These are phyloP conservation scores for Brasilioporus rufonigricans DNA, from an alignment of 768 basidiomycete species.

Conservation along the genomic window DNA sequence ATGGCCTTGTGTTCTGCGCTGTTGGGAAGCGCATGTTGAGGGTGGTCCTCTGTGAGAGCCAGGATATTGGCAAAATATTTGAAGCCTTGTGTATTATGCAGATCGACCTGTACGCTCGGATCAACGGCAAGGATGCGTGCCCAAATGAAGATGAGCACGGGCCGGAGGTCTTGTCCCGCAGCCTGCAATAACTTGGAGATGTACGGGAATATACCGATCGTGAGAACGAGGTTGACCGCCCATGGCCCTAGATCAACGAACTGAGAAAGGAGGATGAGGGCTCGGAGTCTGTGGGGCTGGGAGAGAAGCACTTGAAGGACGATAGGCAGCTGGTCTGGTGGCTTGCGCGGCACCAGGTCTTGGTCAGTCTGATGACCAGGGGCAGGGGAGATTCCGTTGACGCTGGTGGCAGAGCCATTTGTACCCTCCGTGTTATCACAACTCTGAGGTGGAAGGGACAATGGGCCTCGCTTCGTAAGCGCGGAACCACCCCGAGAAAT, in stretches of 20 bases:
- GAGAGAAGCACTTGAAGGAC: conserved; percentile 96
- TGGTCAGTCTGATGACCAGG: conserved; percentile 22
- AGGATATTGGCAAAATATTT: conserved; percentile 84
- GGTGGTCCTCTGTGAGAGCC: conserved; percentile 59
- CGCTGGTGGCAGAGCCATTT: conserved; percentile 18
- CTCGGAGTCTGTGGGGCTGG: conserved; percentile 92
- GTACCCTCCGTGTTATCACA: conserved; percentile 27
- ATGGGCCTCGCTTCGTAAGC: conserved; percentile 69
- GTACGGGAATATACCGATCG: conserved; percentile 98
- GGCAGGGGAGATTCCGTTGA: conserved; percentile 6
- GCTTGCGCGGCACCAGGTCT: conserved; percentile 77
- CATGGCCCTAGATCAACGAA: conserved; percentile 98
- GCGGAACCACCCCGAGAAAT: conserved; percentile 91
- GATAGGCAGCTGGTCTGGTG: conserved; percentile 96
- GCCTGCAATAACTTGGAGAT: conserved; percentile 96
- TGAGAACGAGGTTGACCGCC: conserved; percentile 95
- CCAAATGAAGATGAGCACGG: conserved; percentile 99
- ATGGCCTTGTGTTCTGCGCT: conserved; percentile 95
- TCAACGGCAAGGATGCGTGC: conserved; percentile 97
- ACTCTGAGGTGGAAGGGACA: conserved; percentile 60
- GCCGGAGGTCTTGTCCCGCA: conserved; percentile 91
- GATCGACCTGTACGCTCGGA: conserved; percentile 84
- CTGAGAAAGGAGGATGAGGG: conserved; percentile 92
- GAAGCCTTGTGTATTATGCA: conserved; percentile 78
- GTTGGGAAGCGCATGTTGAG: conserved; percentile 71